Evolutionary conservation across 2,329 filamentous ascomycete genomes (phyloP), one percentile per base, ranked within the genome.

Genomic region (Pezicula radicicola): DNA sequence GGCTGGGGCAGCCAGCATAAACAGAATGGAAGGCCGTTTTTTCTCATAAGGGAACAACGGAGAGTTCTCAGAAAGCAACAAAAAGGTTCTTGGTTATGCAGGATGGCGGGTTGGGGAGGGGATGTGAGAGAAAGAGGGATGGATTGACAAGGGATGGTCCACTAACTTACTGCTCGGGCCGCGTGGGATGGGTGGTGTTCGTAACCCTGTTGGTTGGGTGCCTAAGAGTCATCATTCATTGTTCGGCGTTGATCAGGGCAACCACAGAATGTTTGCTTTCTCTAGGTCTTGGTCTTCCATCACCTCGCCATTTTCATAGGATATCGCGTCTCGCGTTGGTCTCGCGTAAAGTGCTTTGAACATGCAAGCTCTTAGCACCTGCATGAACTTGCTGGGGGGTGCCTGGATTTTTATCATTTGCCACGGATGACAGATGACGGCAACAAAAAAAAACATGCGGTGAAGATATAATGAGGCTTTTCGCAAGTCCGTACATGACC

Each of bases 331-430:
- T 35, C 43, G 51, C 50, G 47, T 33, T 33, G 9, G 30, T 43
- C 41, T 44, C 59, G 61, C 54, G 61, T 63, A 60, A 50, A 63
- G 60, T 57, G 60, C 55, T 36, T 39, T 37, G 48, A 25, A 19
- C 28, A 13, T 47, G 45, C 36, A 50, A 50, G 30, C 30, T 33
- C 30, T 33, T 13, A 50, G 48, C 9, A 41, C 40, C 46, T 62
- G 61, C 61, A 62, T 57, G 49, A 10, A 45, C 55, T 55, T 56
- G 48, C 36, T 53, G 33, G 33, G 37, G 39, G 36, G 30, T 16
- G 19, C n/a, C 6, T 36, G 33, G 19, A 5, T 25, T 25, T 4
- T 7, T 25, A 25, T 25, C 25, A 25, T 13, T 41, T 18, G 30
- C 13, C 21, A 30, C 45, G 30, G 19, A 27, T 36, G 46, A 42